A percentile compares a stretch with the other conserved stretches of the same genome.
These are phyloP conservation scores for Kuraishia cidri DNA, from an alignment of 805 yeast genomes.

Conservation along the genomic window DNA sequence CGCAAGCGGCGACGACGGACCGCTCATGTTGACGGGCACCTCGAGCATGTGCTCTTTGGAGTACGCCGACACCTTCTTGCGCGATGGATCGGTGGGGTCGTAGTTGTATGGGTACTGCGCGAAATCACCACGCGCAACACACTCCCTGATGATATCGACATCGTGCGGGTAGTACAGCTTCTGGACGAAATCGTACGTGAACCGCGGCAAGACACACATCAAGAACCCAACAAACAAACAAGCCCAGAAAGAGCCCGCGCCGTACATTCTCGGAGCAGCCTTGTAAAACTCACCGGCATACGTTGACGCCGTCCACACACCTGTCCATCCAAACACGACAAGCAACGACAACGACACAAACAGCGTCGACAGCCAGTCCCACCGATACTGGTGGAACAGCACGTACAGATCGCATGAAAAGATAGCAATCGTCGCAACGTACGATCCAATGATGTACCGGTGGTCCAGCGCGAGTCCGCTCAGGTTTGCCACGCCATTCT, in stretches of 20 bases:
- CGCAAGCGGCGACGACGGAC: slow-evolving; percentile 7
- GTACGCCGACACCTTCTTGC: slow-evolving; percentile 42
- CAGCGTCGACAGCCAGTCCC: slow-evolving; percentile 70
- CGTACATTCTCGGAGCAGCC: slow-evolving; percentile 57
- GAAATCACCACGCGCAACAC: slow-evolving; percentile 58
- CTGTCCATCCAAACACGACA: slow-evolving; percentile 68
- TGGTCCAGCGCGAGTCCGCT: slow-evolving; percentile 60
- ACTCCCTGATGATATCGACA: slow-evolving; percentile 66
- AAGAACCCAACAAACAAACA: slow-evolving; percentile 56
- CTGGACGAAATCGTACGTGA: slow-evolving; percentile 45
- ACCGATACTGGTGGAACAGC: slow-evolving; percentile 59
- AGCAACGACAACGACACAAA: slow-evolving; percentile 50
- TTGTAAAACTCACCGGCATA: slow-evolving; percentile 55
- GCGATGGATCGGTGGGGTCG: slow-evolving; percentile 76
- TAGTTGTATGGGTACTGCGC: slow-evolving; percentile 56
- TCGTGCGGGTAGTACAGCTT: slow-evolving; percentile 54
- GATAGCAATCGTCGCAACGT: slow-evolving; percentile 59
- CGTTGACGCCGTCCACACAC: slow-evolving; percentile 59
- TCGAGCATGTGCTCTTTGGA: slow-evolving; percentile 22
- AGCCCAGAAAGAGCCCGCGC: slow-evolving; percentile 58
- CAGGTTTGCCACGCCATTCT: slow-evolving; percentile 29
- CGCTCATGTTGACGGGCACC: not conserved
- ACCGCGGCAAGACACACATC: slow-evolving; percentile 59
- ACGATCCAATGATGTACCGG: slow-evolving; percentile 63
- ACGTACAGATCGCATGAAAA: slow-evolving; percentile 61